Evolutionary conservation across 768 basidiomycete species (phyloP).

Genomic region (Obba rivulosa): DNA sequence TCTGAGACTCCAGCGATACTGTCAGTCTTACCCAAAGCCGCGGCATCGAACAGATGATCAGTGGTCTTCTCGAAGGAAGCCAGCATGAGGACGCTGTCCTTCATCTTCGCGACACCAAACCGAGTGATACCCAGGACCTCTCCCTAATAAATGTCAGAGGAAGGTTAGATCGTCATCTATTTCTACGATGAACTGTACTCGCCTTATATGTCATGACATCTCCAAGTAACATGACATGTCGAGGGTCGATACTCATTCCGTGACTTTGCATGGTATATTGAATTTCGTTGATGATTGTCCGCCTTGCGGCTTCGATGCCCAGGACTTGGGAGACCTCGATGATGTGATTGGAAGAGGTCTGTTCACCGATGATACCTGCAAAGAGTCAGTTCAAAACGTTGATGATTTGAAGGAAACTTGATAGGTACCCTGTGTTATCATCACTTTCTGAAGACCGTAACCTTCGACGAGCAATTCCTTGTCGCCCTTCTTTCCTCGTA

Average conservation of each 20-base stretch:
- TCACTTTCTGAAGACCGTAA: constrained; percentile 93
- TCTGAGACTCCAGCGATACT: constrained; percentile 95
- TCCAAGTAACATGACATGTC: constrained; percentile 96
- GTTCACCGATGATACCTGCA: constrained; percentile 84
- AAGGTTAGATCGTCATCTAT: neutral
- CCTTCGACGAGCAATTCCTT: constrained; percentile 96
- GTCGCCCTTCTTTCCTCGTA: constrained; percentile 75
- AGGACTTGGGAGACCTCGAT: constrained; percentile 93
- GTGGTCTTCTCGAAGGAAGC: constrained; percentile 99
- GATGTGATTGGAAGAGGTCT: constrained; percentile 94
- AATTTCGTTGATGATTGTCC: constrained; percentile 94
- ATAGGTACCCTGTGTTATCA: constrained; percentile 85
- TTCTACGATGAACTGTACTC: neutral
- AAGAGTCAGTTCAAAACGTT: neutral
- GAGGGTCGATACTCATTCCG: constrained; percentile 97
- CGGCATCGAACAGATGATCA: constrained; percentile 97
- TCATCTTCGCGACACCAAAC: constrained; percentile 99
- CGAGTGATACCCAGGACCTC: constrained; percentile 98
- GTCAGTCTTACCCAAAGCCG: constrained; percentile 94
- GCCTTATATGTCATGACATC: constrained; percentile 99
- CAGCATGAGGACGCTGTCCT: constrained; percentile 97
- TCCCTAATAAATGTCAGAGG: constrained; percentile 49
- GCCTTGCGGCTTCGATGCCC: constrained; percentile 95
- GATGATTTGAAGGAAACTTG: neutral
- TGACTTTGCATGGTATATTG: constrained; percentile 96